Evolutionary conservation across 768 basidiomycete genomes (phyloP).

Genomic region (Collybia mongolica): DNA sequence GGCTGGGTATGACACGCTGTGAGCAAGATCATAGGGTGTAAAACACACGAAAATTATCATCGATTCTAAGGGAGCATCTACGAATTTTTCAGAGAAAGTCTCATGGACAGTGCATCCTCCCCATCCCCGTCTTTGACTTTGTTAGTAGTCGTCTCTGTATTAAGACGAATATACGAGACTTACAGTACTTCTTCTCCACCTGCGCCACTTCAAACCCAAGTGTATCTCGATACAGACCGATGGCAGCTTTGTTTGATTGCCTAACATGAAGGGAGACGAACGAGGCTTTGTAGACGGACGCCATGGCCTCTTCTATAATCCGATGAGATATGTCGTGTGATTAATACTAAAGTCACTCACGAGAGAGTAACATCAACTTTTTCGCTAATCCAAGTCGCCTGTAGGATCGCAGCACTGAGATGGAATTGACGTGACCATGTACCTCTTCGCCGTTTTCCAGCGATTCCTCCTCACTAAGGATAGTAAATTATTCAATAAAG

Average conservation of each 20-base stretch:
- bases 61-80: background rate
- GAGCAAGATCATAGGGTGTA: too few species aligned
- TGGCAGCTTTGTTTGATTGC: constrained; percentile 92
- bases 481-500: background rate
- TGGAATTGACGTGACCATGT: constrained; percentile 95
- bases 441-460: constrained; percentile 49
- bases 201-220: constrained; percentile 86
- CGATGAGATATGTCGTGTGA: background rate
- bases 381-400: constrained; percentile 91
- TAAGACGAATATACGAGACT: constrained; percentile 26
- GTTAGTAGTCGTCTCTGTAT: constrained; percentile 1
- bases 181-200: constrained; percentile 90
- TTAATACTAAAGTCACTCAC: constrained; percentile 44
- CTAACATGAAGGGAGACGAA: constrained; percentile 91
- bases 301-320: constrained; percentile 84
- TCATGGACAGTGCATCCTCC: constrained; percentile 87
- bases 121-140: constrained; percentile 71
- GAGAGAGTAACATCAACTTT: constrained; percentile 90
- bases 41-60: background rate
- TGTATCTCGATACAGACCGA: constrained; percentile 84
- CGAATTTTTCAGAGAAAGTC: constrained; percentile 30
- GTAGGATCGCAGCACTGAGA: constrained; percentile 89
- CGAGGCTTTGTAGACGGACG: constrained; percentile 76
- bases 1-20: too few species aligned
- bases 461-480: constrained; percentile 31